Base-by-base conservation (phyloP, 1,139 yeast genomes). In the Candida smagusa region DNA sequence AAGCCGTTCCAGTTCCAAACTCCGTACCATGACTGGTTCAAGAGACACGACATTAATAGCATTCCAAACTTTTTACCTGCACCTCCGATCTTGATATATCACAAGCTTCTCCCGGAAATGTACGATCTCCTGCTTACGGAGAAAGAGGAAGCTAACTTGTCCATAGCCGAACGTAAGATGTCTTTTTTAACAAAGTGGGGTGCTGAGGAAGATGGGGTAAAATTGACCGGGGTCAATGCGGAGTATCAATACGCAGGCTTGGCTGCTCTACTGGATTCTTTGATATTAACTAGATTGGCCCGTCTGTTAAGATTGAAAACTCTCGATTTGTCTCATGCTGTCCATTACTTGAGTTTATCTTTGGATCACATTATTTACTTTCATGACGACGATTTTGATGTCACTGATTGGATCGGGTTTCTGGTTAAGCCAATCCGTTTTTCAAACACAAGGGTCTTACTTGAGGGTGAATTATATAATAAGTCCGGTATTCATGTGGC, bases 361-460 rank as follows among this genome's bases (percentile, higher is more conserved):
- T 59, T 84, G 47, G 90, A 83, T 50, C 89, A 84, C 53, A 62
- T 79, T 0, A 72, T 85, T 13, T 82, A 82, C 55, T 82, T 84
- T 62, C 89, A 83, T 49, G 75, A 71, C 46, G 66, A 65, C 31
- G 79, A 74, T 41, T 66, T 77, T 42, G 72, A 72, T 41, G 67
- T 72, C 2, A 70, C 74, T 34, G 65, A 76, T 24, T 82, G 83
- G 81, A 59, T 78, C 54, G 65, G 72, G 11, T 72, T 74, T 40
- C 68, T 75, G 35, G 65, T 77, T 32, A 65, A 65, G 39, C 72
- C 77, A 25, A 59, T 78, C n/a, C 67, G 80, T 43, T 65, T 81
- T 4, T 71, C 72, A 12, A 69, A 72, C 44, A 75, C 75, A 38
- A 68, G 85, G 45, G 79, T 79, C 6, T 56, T 84, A 33, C 60